Percentiles rank a stretch among this genome's conserved stretches.
phyloP scores from a whole-genome alignment of 1,139 yeast genomes.

The Taphrina wiesneri region DNA sequence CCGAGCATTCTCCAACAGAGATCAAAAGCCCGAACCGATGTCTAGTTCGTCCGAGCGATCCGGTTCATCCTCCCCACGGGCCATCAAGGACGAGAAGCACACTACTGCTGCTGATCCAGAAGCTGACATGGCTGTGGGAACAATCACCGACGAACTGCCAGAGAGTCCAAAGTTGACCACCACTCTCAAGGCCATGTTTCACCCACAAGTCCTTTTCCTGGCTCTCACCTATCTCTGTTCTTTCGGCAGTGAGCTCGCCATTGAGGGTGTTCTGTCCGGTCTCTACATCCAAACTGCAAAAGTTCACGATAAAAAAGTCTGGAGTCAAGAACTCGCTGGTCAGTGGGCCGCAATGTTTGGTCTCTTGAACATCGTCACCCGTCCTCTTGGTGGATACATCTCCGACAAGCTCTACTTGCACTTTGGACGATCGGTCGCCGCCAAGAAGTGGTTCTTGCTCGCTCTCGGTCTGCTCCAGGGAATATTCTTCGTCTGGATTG shows the following conservation, averaged over 20 bases:
- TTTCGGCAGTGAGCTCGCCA: constrained; percentile 47
- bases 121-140: constrained; percentile 7
- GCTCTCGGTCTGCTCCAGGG: constrained; percentile 45
- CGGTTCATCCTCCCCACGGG: constrained; percentile 24
- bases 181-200: constrained; percentile 41
- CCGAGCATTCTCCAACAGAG: constrained; percentile 10
- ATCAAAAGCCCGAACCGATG: constrained; percentile 40
- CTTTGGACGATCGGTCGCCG: constrained; percentile 41
- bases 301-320: constrained; percentile 37
- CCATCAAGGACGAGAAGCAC: constrained; percentile 39
- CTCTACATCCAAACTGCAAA: constrained; percentile 41
- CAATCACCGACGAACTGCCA: constrained; percentile 37
- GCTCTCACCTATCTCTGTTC: constrained; percentile 45
- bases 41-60: constrained; percentile 21
- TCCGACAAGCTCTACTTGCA: constrained; percentile 43
- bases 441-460: constrained; percentile 46
- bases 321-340: constrained; percentile 44
- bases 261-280: constrained; percentile 45
- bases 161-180: constrained; percentile 43
- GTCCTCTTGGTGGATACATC: constrained; percentile 46
- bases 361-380: constrained; percentile 45
- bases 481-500: constrained; percentile 46
- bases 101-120: constrained; percentile 27
- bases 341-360: constrained; percentile 49
- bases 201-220: constrained; percentile 44